Base-by-base conservation (phyloP, 345 rosid species). In the Salix viminalis region DNA sequence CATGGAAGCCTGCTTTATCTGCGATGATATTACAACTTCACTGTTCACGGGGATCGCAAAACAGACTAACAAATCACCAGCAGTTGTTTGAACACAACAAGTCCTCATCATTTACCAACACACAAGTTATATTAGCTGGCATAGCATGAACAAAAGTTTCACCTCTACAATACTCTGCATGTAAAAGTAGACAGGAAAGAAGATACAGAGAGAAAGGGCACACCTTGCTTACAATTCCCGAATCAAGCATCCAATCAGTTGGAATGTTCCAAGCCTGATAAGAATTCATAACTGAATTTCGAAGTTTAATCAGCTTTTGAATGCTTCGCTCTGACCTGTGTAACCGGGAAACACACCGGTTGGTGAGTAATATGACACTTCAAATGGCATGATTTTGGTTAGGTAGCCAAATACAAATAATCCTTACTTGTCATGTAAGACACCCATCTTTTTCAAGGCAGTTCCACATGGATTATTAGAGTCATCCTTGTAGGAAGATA, bases 161-260 rank as follows among this genome's bases (percentile, higher is more conserved):
- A 44, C 50, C 50, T 44, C 16, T 13, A 13, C 3, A 44, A 44
- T 13, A 13, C 50, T 3, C 1, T 13, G 16, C 50, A 1, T 44
- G 15, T 4, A 13, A 3, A 44, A 13, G 52, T 70, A 8, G 16
- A 48, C 12, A 46, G 18, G n/a, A 46, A 70, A 46, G 30, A n/a
- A 54, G 9, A 24, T 2, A 23, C 1, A 1, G 12, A 10, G 34
- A 60, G n/a, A 67, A 77, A 37, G 13, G 12, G 12, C 75, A 46
- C 77, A 90, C 98, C 85, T 84, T 91, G 73, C 73, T 84, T 76
- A 86, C 83, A 69, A 92, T 85, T 76, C 96, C 97, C 2, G 92
- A 81, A 80, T 94, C 98, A 67, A 90, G 91, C 97, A 92, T 91
- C 98, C 97, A 94, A 72, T 86, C 90, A 39, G 84, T 87, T 66